Evolutionary conservation across 176 grass and related monocot species (phyloP).

Genomic region (Cenchrus purpureus): DNA sequence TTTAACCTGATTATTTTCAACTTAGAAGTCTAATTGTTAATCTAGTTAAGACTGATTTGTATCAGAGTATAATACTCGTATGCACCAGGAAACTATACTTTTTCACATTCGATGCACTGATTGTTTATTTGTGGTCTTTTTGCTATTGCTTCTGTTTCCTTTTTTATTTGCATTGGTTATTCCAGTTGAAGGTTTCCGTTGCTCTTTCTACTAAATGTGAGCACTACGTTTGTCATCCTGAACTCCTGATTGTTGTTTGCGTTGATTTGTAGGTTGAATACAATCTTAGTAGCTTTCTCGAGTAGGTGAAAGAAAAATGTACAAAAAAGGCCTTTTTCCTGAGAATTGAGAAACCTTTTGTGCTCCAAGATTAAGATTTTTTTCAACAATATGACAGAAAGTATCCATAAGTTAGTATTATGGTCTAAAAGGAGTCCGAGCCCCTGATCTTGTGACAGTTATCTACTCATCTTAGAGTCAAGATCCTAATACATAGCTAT

Average conservation of each 20-base stretch:
- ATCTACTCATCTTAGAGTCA: neutral
- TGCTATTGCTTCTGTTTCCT: neutral
- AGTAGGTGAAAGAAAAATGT: conserved; percentile 7
- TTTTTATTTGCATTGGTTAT: conserved; percentile 16
- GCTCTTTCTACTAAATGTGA: conserved; percentile 31
- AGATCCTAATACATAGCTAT: neutral
- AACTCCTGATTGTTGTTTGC: neutral
- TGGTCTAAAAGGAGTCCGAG: neutral
- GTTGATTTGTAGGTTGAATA: conserved; percentile 25
- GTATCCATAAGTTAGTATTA: neutral
- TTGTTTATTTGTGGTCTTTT: conserved; percentile 9
- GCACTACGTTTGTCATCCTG: neutral
- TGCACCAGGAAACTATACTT: neutral
- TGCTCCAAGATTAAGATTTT: neutral
- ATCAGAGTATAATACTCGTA: neutral
- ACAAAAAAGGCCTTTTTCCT: neutral
- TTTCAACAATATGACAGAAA: neutral
- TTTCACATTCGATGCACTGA: neutral
- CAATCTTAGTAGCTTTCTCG: neutral
- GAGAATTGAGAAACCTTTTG: neutral
- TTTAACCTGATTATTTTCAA: conserved; percentile 15
- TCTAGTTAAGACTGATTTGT: conserved; percentile 1
- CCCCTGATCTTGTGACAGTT: neutral
- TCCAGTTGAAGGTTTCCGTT: conserved; percentile 16
- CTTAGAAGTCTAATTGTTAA: neutral